Evolutionary conservation across 495 filamentous ascomycete species (phyloP), one percentile per base, ranked within the genome.

Genomic region (Xeromyces bisporus): DNA sequence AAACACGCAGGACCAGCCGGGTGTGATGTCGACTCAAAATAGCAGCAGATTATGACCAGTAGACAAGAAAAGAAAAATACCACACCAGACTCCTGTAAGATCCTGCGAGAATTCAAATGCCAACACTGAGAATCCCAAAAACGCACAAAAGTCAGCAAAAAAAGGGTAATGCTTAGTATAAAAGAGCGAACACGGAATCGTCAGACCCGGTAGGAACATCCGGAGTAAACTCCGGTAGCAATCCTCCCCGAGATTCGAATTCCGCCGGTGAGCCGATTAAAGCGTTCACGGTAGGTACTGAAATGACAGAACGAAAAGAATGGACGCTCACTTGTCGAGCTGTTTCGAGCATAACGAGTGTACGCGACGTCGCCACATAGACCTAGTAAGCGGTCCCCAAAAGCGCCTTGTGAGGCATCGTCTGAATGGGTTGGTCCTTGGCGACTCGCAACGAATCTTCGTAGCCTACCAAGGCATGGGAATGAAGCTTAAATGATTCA

Each of bases 401-500:
- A 30, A 64, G 55, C 30, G 58, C 54, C 46, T 64, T 62, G 12
- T 55, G 51, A 6, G 60, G 51, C 40, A 64, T 53, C 10, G 57
- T 46, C 25, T 62, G 58, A 15, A 64, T 56, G 18, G 57, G 58
- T 38, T 62, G 58, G 32, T 62, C 58, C 43, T 62, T 62, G 30
- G 44, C 44, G 29, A 60, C 52, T 30, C 57, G 55, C 25, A 64
- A 37, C 26, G 68, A 81, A 48, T 93, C 91, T 44, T 92, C 85
- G 51, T 93, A 93, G 51, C 89, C 83, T 26, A 81, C 69, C 13
- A 97, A 72, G 31, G 89, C 85, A 55, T 96, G 84, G 10, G 89
- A 79, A 57, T 94, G 86, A 35, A 93, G 77, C 48, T 89, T 85
- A 73, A 96, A 97, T 28, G 89, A 85, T 52, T 96, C 91, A 50